These are phyloP conservation scores for Zangia roseola DNA, from an alignment of 768 basidiomycete genomes.

Conservation along the genomic window DNA sequence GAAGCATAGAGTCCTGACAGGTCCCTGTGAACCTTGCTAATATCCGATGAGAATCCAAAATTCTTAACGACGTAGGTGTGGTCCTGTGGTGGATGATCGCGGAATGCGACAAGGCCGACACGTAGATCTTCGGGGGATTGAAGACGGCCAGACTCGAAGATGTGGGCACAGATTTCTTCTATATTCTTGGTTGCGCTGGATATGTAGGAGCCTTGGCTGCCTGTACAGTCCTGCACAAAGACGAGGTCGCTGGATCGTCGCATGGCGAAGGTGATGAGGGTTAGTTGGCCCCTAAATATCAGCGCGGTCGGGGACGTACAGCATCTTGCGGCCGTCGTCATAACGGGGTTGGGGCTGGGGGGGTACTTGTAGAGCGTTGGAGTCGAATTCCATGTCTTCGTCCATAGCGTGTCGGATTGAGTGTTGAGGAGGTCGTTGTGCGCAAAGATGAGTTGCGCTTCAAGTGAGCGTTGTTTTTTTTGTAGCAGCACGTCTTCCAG, in stretches of 20 bases:
- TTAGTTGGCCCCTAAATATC: slow-evolving; percentile 18
- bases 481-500: slow-evolving; percentile 23
- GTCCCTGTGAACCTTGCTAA: slow-evolving; percentile 80
- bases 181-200: slow-evolving; percentile 96
- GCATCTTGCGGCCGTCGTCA: slow-evolving; percentile 61
- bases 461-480: slow-evolving; percentile 16
- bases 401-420: slow-evolving; percentile 50
- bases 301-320: slow-evolving; percentile 48
- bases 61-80: slow-evolving; percentile 92
- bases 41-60: slow-evolving; percentile 93
- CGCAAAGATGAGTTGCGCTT: slow-evolving; percentile 8
- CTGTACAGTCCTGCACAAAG: slow-evolving; percentile 94
- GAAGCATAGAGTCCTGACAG: slow-evolving; percentile 83
- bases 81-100: slow-evolving; percentile 97
- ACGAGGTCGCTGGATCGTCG: slow-evolving; percentile 71
- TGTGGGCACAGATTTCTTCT: slow-evolving; percentile 90
- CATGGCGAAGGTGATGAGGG: not conserved
- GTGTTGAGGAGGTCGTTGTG: slow-evolving; percentile 4
- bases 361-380: slow-evolving; percentile 31
- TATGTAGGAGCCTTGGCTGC: slow-evolving; percentile 87
- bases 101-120: slow-evolving; percentile 90
- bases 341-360: slow-evolving; percentile 35
- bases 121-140: slow-evolving; percentile 83
- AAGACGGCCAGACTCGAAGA: slow-evolving; percentile 93
- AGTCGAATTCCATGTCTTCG: slow-evolving; percentile 74